Base-by-base conservation (phyloP, 2,329 filamentous ascomycete genomes). In the Kalmusia sp. region DNA sequence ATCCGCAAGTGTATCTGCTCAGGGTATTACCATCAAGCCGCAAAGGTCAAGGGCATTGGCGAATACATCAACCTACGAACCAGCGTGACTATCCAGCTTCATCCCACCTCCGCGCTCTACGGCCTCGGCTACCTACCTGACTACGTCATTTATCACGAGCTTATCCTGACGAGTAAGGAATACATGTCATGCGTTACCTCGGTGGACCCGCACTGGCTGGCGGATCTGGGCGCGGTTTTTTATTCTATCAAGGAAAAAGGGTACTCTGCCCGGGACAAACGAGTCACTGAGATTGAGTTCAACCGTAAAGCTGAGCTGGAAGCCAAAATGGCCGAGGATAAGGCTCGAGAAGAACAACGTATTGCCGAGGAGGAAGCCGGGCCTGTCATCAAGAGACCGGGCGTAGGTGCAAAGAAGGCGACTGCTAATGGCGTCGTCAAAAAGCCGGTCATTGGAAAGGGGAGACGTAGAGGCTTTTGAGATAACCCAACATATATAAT, bases 211-310 rank as follows among this genome's bases (percentile, higher is more conserved):
- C 92, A 96, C 71, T 99, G 95, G 95, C 85, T 99, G 34, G 95
- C 95, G 6, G 95, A 99, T 71, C 81, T 99, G 5, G 95, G 96
- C 28, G 95, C 93, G 1, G 95, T 99, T 0, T 99, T 99, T 75
- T 99, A 98, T 76, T 95, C 90, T 1, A 85, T 99, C 69, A 97
- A 96, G 77, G 93, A 98, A 77, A 99, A 99, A 76, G 95, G 93
- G 1, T 99, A 96, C 71, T 96, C 91, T 12, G 87, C 88, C 11
- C 83, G 91, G 22, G 90, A 96, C 67, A 93, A 92, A 76, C 85
- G 91, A 49, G 86, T 96, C 41, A 93, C 89, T 0, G 93, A 98
- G 77, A 88, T 87, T 14, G 93, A 97, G 72, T 96, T 96, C 73
- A 97, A 96, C 70, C 83, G 87, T 46, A 92, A 90, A 74, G 92